Conservation (phyloP, 2,329 filamentous ascomycete genomes). For the Tolypocladium amazonense region DNA sequence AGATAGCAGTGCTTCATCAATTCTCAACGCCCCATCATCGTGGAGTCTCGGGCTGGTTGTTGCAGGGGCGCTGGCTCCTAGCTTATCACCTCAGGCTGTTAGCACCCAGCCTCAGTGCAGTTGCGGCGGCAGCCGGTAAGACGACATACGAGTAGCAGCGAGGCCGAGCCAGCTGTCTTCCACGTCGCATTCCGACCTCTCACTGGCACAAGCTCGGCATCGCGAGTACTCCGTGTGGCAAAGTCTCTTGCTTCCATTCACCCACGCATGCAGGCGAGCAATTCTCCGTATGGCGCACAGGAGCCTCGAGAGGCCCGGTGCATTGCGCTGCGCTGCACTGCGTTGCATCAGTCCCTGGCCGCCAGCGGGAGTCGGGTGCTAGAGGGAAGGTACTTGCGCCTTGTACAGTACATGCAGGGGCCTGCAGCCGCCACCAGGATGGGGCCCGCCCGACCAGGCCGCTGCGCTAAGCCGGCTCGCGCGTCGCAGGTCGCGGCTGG, state of each 20-base stretch:
- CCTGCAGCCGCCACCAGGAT: neutral
- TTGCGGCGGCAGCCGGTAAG: no score
- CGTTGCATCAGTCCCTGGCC: neutral
- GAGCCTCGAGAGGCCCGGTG: neutral
- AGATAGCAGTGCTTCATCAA: neutral
- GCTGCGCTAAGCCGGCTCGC: neutral
- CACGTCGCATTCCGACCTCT: neutral
- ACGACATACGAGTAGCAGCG: no score
- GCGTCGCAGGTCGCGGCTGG: neutral
- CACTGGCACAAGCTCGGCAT: neutral
- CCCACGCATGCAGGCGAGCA: conserved; percentile 3
- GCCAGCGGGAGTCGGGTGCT: neutral
- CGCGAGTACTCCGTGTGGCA: neutral
- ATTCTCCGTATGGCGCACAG: neutral
- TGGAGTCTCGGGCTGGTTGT: neutral
- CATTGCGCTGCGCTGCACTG: neutral
- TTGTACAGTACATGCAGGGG: conserved; percentile 1
- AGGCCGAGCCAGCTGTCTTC: neutral
- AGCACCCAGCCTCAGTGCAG: neutral
- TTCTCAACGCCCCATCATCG: neutral
- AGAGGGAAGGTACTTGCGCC: neutral
- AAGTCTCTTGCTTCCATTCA: neutral
- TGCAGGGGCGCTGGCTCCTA: neutral
- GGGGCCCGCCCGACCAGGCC: neutral
- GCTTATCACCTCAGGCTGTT: neutral